Conservation (phyloP, 345 rosid species). For the Lepidium sativum region DNA sequence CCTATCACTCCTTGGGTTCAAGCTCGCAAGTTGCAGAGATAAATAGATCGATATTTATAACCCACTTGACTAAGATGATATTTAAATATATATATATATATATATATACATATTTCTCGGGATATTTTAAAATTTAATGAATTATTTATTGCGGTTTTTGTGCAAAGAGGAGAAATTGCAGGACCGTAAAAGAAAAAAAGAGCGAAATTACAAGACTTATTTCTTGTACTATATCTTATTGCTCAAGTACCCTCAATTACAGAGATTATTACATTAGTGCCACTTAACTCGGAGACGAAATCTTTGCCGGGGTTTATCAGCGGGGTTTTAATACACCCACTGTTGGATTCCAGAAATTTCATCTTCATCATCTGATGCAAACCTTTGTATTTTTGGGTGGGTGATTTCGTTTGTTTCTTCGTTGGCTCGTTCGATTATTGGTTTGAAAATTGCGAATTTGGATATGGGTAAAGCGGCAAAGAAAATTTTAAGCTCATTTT, state of each 20-base stretch:
- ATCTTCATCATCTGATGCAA: not conserved
- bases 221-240: not conserved
- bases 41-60: no score
- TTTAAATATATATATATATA: no score
- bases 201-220: not conserved
- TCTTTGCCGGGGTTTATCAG: conserved; percentile 3
- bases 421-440: not conserved
- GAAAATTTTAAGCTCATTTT: not conserved
- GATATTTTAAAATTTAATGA: no score
- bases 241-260: not conserved
- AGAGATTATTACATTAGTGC: not conserved
- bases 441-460: not conserved
- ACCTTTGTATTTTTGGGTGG: not conserved
- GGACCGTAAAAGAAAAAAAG: not conserved
- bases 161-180: not conserved
- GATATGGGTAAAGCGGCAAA: conserved; percentile 4
- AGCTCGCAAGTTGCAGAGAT: conserved; percentile 8
- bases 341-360: no score
- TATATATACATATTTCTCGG: no score
- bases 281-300: not conserved
- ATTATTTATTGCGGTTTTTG: no score
- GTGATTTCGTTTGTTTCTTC: not conserved
- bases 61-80: no score
- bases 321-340: no score
- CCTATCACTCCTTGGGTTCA: not conserved